Base-by-base conservation (phyloP, 2,329 filamentous ascomycete genomes). In the Venturia effusa region DNA sequence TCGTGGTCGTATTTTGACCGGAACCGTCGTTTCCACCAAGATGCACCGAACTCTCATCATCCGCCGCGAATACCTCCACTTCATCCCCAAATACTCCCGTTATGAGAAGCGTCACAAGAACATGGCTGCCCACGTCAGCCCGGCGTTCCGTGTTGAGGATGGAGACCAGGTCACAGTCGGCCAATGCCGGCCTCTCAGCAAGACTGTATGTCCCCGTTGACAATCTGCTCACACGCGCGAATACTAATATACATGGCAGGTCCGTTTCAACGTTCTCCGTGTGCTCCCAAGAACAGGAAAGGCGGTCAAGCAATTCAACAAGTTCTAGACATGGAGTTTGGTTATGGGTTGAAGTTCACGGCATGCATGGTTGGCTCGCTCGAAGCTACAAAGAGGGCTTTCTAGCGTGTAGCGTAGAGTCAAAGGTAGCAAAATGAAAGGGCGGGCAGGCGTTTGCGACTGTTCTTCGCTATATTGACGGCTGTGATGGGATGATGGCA, bases 101-200 rank as follows among this genome's bases (percentile, higher is more conserved):
- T 99, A 99, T 83, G 95, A 99, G 91, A 97, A 97, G 89, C 88
- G 94, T 81, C 94, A 99, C 90, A 97, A 97, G 89, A 99, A 99
- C 88, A 86, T 99, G 71, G 91, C 94, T 76, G 94, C 93, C 72
- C 94, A 99, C 87, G 93, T 97, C 76, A 97, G 92, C 70, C 94
- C 94, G 75, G 93, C 93, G 81, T 99, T 99, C 92, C 94, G 94
- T 96, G 92, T 97, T 75, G 90, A 96, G 85, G 93, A 97, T 80
- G 95, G 94, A 87, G 94, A 99, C 83, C 89, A 93, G 84, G 95
- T 99, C 75, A 96, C 93, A 74, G 93, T 99, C 81, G 94, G 94
- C 83, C 94, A 99, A 86, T 99, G 94, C 90, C 86, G 94, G 81
- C 94, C 94, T 77, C 86, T 99, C 76, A 92, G 88, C 90, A 99